Base-by-base conservation (phyloP, 345 rosid species). In the Corymbia maculata region DNA sequence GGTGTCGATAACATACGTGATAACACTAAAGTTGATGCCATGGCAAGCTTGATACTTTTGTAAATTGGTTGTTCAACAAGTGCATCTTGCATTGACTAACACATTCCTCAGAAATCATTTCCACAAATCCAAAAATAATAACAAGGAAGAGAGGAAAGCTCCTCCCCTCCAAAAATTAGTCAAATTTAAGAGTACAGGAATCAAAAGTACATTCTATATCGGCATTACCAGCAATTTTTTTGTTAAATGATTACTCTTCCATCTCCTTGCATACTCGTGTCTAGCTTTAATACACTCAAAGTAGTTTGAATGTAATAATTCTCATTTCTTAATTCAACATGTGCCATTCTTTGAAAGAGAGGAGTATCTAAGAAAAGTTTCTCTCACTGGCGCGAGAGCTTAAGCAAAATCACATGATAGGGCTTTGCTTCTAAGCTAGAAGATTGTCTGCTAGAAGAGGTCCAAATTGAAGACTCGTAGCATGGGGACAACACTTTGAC, bases 1-100 rank as follows among this genome's bases (percentile, higher is more conserved):
- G 0, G 3, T 24, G n/a, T 59, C 0, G 4, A 53, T 4, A 21
- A 9, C 3, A 57, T 57, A 28, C 4, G 3, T 6, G 16, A 28
- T 61, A 3, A 28, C 2, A 61, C 16, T 61, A 28, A 61, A 61
- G 70, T 6, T 1, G 28, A 32, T 8, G 32, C 4, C 4, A 12
- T 61, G 1, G 2, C 7, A 61, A 61, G 16, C 70, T 13, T 0
- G 16, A 3, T 61, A 61, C 15, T 61, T 61, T 61, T 1, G 8
- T 28, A 28, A 61, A 61, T 61, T 28, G 17, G 2, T 61, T 28
- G 4, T 61, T 21, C 10, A 61, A 28, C 8, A 28, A 61, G 32
- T 61, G 32, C 15, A 28, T 61, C 28, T 4, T 61, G 0, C 32
- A 6, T 28, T 13, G 2, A 0, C 1, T 61, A 28, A 61, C 32